Base-by-base conservation (phyloP, 352 stramenopile genomes). In the Bremia lactucae region DNA sequence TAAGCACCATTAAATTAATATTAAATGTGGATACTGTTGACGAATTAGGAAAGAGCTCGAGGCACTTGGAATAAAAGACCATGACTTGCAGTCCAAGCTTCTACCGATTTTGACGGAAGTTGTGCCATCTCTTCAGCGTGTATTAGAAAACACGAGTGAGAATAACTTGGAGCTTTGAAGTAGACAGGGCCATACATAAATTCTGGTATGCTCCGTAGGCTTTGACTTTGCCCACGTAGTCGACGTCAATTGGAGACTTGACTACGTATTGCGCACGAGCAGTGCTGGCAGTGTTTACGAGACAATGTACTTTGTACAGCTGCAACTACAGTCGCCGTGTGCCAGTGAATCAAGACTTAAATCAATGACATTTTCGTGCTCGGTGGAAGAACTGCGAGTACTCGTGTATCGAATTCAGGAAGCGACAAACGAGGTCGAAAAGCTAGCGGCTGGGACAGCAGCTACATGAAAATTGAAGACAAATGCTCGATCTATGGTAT, bases 151-250 rank as follows among this genome's bases (percentile, higher is more conserved):
- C 31, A 57, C 52, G 18, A 62, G 65, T 76, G 28, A 8, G 63
- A 33, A 8, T 11, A 3, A 13, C 5, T 26, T 38, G 13, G 28
- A 29, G 14, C 13, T 18, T n/a, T n/a, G n/a, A n/a, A n/a, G n/a
- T n/a, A n/a, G n/a, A n/a, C n/a, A n/a, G n/a, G n/a, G n/a, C n/a
- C n/a, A n/a, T n/a, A n/a, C n/a, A n/a, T n/a, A 2, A 42, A 19
- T 11, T 25, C 35, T 14, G 39, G 13, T 31, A 28, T 41, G 13
- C 21, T 42, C 18, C 20, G 16, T 33, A 88, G 75, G 58, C 39
- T 81, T 84, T 49, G 72, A 86, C 55, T 78, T 84, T 22, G 65
- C 72, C n/a, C 62, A 84, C 4, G 61, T 89, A 11, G 73, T 89
- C 22, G 69, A 84, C 31, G 63, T 85, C 2, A 62, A 58, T 6